Conservation (phyloP, 768 basidiomycete genomes). For the Amyloporia xantha region DNA sequence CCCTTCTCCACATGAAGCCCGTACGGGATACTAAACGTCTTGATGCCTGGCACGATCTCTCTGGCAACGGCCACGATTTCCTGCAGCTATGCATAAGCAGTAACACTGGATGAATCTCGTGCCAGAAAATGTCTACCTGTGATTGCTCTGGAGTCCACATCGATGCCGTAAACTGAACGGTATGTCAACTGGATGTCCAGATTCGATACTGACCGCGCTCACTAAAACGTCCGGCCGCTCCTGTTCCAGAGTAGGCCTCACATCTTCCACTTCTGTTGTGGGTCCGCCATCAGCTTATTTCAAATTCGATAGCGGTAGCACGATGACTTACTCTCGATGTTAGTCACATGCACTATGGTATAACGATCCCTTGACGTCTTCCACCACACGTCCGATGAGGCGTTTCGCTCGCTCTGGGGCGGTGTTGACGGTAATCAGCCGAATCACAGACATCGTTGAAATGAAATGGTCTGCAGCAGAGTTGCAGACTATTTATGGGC, state of each 20-base stretch:
- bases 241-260: constrained; percentile 5
- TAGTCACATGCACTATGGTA: constrained; percentile 12
- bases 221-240: constrained; percentile 14
- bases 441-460: not conserved
- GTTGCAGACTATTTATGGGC: no score
- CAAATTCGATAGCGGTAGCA: not conserved
- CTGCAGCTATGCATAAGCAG: no score
- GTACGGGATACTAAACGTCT: constrained; percentile 14
- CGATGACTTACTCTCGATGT: constrained; percentile 10
- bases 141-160: constrained; percentile 19
- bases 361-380: constrained; percentile 14
- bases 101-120: not conserved
- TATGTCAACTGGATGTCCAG: not conserved
- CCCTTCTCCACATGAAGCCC: constrained; percentile 15
- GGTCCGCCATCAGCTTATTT: not conserved
- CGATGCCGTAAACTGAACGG: constrained; percentile 14
- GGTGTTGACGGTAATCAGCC: constrained; percentile 15
- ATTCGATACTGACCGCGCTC: not conserved
- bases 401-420: constrained; percentile 16
- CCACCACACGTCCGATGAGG: constrained; percentile 14
- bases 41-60: constrained; percentile 11
- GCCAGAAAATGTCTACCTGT: constrained; percentile 5
- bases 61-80: constrained; percentile 15
- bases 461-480: no score
- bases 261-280: constrained; percentile 15